Percentiles rank a stretch among this genome's conserved stretches.
Conservation (phyloP, 169 alveolate species). For the Plasmodium berghei region DNA sequence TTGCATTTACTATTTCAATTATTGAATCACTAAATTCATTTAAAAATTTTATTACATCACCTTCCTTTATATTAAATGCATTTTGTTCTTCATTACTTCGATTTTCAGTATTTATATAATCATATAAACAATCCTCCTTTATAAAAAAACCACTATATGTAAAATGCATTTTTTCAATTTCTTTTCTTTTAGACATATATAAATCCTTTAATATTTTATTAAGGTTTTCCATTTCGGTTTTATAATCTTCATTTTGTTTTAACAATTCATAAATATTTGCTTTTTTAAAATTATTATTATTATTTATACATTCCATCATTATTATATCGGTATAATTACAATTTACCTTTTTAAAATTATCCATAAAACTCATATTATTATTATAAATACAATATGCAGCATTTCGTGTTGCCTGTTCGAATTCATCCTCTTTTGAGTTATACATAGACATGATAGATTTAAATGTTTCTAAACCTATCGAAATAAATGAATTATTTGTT, state of each 20-base stretch:
- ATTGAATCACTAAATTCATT: slow-evolving; percentile 66
- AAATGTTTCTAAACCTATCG: slow-evolving; percentile 62
- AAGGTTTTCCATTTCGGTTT: slow-evolving; percentile 54
- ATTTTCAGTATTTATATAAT: slow-evolving; percentile 51
- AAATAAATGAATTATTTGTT: slow-evolving; percentile 65
- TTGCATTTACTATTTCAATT: slow-evolving; percentile 25
- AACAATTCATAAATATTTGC: slow-evolving; percentile 42
- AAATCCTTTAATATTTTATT: slow-evolving; percentile 55
- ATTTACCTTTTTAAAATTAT: slow-evolving; percentile 26
- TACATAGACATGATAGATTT: slow-evolving; percentile 53
- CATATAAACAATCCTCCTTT: slow-evolving; percentile 57
- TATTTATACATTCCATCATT: slow-evolving; percentile 20
- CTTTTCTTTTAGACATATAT: slow-evolving; percentile 75
- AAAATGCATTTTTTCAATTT: slow-evolving; percentile 68
- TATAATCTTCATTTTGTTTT: slow-evolving; percentile 57
- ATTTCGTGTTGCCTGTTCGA: slow-evolving; percentile 60
- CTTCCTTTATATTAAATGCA: slow-evolving; percentile 56
- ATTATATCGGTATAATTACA: slow-evolving; percentile 40
- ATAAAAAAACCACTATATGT: slow-evolving; percentile 72
- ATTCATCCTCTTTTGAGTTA: slow-evolving; percentile 46
- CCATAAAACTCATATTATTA: slow-evolving; percentile 62
- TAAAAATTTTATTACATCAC: slow-evolving; percentile 38
- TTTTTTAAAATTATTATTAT: slow-evolving; percentile 20
- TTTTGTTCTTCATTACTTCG: slow-evolving; percentile 26
- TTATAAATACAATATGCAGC: slow-evolving; percentile 70